phyloP scores from a whole-genome alignment of 306 rosid genomes.

The Adenanthera pavonina region DNA sequence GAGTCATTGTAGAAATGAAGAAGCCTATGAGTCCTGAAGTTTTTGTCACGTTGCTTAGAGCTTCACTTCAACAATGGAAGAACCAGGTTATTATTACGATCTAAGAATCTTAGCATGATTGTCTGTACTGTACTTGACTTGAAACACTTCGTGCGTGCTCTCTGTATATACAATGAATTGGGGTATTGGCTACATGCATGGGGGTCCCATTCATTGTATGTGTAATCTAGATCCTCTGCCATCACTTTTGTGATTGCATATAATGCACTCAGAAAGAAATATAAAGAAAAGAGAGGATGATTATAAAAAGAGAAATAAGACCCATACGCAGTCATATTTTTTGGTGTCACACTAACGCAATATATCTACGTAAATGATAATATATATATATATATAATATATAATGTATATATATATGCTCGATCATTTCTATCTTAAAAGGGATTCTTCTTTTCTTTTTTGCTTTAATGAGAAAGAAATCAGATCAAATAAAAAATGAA shows the following conservation, averaged over 20 bases:
- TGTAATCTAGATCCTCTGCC: background rate
- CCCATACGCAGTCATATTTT: too few relatives aligned
- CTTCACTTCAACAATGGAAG: conserved; percentile 57
- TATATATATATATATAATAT: background rate
- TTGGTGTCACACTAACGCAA: background rate
- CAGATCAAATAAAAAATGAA: background rate
- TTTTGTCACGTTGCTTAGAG: conserved; percentile 52
- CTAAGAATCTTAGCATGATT: background rate
- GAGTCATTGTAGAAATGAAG: conserved; percentile 57
- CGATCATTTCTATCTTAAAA: background rate
- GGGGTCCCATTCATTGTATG: background rate
- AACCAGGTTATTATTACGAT: conserved; percentile 38
- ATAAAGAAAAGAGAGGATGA: background rate
- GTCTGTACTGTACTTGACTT: background rate
- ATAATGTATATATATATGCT: background rate
- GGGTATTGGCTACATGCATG: background rate
- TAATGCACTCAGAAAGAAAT: too few relatives aligned
- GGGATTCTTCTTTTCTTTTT: background rate
- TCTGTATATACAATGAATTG: background rate
- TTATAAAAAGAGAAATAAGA: background rate
- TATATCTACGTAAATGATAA: background rate
- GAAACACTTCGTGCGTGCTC: background rate
- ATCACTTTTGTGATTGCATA: background rate
- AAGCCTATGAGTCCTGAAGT: conserved; percentile 50
- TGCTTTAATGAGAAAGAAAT: background rate